These are phyloP conservation scores for Obelidium mucronatum DNA, from an alignment of 192 early-diverging fungal species.

Conservation along the genomic window DNA sequence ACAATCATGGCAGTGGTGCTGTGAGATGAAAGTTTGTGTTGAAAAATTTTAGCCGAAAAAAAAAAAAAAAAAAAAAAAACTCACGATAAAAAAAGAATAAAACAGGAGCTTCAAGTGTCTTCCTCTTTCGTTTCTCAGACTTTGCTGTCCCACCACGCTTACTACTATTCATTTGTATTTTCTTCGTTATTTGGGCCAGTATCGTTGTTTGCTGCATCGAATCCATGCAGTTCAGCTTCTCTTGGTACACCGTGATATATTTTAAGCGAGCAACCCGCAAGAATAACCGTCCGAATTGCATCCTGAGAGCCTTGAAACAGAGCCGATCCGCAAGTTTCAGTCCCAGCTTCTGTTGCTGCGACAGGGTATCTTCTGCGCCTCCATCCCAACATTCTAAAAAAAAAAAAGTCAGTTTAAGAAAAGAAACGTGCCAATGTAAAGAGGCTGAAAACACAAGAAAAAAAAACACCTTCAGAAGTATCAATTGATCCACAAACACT, in stretches of 20 bases:
- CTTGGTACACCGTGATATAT: slow-evolving; percentile 6
- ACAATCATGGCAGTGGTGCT: background rate
- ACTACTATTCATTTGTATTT: background rate
- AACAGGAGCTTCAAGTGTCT: slow-evolving; percentile 5
- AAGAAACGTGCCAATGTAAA: background rate
- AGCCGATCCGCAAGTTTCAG: background rate
- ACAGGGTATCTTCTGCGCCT: slow-evolving; percentile 8
- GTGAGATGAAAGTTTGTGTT: background rate
- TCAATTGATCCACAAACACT: background rate
- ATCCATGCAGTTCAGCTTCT: background rate
- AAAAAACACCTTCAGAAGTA: background rate
- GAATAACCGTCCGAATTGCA: background rate
- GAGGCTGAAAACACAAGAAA: no score
- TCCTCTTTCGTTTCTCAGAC: background rate
- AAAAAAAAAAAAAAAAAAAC: background rate
- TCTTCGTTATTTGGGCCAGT: background rate
- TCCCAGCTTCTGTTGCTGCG: no score
- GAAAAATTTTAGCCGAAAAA: background rate
- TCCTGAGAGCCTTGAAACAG: background rate
- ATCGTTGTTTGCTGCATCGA: background rate
- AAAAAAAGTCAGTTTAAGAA: no score
- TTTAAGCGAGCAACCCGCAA: slow-evolving; percentile 16
- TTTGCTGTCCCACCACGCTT: background rate
- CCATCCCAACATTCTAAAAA: background rate
- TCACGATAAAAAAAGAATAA: background rate